Evolutionary conservation across 768 basidiomycete genomes (phyloP), one percentile per base, ranked within the genome.

Genomic region (Hortiboletus flavorubellus): DNA sequence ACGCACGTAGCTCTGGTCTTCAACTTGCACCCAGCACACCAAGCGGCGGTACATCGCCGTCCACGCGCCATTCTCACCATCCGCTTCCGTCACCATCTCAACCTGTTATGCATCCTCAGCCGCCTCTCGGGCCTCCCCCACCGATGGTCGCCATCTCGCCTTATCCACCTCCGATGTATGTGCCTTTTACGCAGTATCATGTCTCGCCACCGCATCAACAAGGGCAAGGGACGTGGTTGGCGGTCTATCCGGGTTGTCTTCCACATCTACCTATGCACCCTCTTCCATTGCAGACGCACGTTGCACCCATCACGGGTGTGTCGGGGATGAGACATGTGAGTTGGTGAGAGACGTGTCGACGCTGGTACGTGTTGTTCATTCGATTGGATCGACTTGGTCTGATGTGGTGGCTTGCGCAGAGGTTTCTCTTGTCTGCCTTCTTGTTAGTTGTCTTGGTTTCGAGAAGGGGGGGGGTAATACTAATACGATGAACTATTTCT

Each of bases 271-370:
- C 63, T 14, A 46, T 55, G 21, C 65, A 67, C 44, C 49, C 65
- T 10, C 40, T 67, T 18, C 53, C 62, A 5, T 37, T 16, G 23
- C 64, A 34, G 14, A 10, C 49, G 18, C 59, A 64, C 34, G 37
- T 55, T 30, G 10, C 55, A 9, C 46, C 62, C 10, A 64, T 66
- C 21, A 62, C 65, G n/a, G 63, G 65, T 12, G 41, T 42, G 23
- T 56, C 65, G 7, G 65, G 65, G 30, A 67, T 66, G 65, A 51
- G 65, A 46, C 65, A 66, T 29, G 65, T 55, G 29, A 66, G 51
- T 35, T 66, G 65, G 65, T 66, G 56, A 66, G 44, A 11, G 3
- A 34, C 6, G 21, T 38, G 51, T 53, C n/a, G 58, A 51, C 29
- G 37, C 33, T 37, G 50, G 63, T 51, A 14, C 29, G 60, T 59